phyloP scores from a whole-genome alignment of 1,284 basidiomycete species.

The Tausonia pullulans region DNA sequence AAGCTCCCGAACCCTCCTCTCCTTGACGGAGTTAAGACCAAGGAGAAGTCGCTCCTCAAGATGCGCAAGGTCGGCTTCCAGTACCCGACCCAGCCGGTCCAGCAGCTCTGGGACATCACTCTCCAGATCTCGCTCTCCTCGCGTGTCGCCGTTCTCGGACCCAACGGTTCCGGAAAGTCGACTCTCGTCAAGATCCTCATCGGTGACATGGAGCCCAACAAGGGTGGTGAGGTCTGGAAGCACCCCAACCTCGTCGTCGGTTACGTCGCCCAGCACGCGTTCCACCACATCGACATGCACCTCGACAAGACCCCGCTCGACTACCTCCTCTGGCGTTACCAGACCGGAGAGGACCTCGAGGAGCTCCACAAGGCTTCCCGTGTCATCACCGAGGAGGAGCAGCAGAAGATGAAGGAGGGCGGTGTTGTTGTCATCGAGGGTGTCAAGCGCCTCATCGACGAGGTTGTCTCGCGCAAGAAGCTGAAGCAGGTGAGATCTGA shows the following conservation, averaged over 20 bases:
- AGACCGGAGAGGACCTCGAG: constrained; percentile 96
- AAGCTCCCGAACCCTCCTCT: constrained; percentile 91
- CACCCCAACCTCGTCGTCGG: constrained; percentile 98
- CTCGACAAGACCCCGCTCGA: constrained; percentile 96
- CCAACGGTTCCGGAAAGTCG: constrained; percentile 96
- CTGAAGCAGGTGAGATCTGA: constrained; percentile 58
- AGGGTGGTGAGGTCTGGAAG: constrained; percentile 95
- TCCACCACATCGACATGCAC: constrained; percentile 97
- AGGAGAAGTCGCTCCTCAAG: constrained; percentile 94
- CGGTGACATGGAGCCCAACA: constrained; percentile 93
- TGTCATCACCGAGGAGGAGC: constrained; percentile 76
- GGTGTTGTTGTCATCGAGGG: constrained; percentile 76
- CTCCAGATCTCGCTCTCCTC: constrained; percentile 95
- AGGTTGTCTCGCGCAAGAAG: constrained; percentile 86
- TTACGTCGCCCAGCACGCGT: constrained; percentile 96
- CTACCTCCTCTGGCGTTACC: constrained; percentile 99
- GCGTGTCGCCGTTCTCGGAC: constrained; percentile 90
- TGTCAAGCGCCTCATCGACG: constrained; percentile 88
- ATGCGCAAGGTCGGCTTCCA: constrained; percentile 98
- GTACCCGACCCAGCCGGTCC: constrained; percentile 72
- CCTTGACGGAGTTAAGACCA: constrained; percentile 98
- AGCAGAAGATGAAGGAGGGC: constrained; percentile 95
- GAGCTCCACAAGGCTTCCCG: constrained; percentile 87
- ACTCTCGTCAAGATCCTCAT: constrained; percentile 98
- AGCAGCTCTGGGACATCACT: constrained; percentile 87